Base-by-base conservation (phyloP, 2,329 filamentous ascomycete genomes). In the Paramyrothecium roridum region DNA sequence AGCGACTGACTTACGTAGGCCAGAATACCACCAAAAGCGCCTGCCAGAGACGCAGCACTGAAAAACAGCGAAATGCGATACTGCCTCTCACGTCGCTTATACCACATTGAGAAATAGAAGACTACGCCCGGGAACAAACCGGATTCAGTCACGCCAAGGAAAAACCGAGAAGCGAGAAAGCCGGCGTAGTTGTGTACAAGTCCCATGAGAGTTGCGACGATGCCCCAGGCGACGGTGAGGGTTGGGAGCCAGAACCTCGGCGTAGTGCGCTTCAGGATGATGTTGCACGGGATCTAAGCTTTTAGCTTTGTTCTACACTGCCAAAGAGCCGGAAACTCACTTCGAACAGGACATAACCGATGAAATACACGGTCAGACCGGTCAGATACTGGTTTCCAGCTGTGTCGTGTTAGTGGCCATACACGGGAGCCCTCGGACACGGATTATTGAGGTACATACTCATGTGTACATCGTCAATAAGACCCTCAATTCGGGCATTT, bases 361-460 rank as follows among this genome's bases (percentile, higher is more conserved):
- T 72, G 63, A 90, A 90, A 67, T 88, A 90, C 0, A 89, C 67
- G 0, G 86, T 89, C 45, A 89, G 65, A 1, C 84, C 84, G 0
- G 82, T 86, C 1, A 89, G 73, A 55, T 90, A 89, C 60, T 88
- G 77, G 48, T 86, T 81, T 1, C 81, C 83, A 23, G 79, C 79
- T 80, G 46, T 30, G 3, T 2, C 21, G 8, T 3, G 11, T 56
- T 40, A 8, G 34, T 20, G 13, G 7, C 6, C 20, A 20, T 50
- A 19, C 20, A 16, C 13, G 22, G 58, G 22, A 52, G 59, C 0
- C 60, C 67, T 1, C 73, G n/a, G n/a, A 61, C 7, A 71, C 69
- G 54, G 53, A 21, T 20, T n/a, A 20, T 48, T 20, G 3, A 20
- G n/a, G n/a, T 7, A 73, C 70, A 68, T 76, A 76, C 84, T 78